These are phyloP conservation scores for Fusarium staphyleae DNA, from an alignment of 2,329 filamentous ascomycete species.

Conservation along the genomic window DNA sequence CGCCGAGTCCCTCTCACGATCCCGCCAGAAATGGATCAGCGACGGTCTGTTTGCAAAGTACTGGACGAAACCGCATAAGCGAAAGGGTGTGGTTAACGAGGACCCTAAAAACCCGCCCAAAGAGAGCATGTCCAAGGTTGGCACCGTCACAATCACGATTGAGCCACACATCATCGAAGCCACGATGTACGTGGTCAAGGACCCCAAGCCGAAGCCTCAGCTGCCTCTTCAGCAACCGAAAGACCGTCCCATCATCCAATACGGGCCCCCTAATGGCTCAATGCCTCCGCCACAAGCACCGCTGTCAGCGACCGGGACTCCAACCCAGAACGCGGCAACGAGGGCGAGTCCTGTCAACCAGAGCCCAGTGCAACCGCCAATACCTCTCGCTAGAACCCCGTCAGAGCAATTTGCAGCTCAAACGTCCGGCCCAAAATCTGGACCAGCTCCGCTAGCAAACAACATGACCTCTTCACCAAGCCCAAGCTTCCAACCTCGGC, in stretches of 20 bases:
- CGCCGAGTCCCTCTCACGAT: conserved; percentile 74
- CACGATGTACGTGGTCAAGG: conserved; percentile 75
- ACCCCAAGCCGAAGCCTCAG: conserved; percentile 58
- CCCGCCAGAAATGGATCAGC: conserved; percentile 74
- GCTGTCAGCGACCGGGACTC: conserved; percentile 38
- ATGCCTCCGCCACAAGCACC: conserved; percentile 62
- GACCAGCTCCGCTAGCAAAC: conserved; percentile 24
- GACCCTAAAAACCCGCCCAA: conserved; percentile 72
- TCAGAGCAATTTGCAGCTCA: conserved; percentile 20
- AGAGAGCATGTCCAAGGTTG: conserved; percentile 75
- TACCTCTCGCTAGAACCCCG: conserved; percentile 23
- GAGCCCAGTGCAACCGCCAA: conserved; percentile 27
- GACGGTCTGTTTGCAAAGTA: conserved; percentile 79
- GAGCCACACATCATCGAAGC: conserved; percentile 84
- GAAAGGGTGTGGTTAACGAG: conserved; percentile 69
- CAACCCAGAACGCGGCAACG: conserved; percentile 29
- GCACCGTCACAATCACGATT: conserved; percentile 75
- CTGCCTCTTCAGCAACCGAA: conserved; percentile 44
- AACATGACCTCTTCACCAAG: conserved; percentile 26
- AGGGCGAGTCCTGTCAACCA: conserved; percentile 28
- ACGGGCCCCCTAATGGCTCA: conserved; percentile 67
- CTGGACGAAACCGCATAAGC: conserved; percentile 76
- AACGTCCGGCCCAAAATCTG: conserved; percentile 22
- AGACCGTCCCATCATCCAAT: conserved; percentile 66
- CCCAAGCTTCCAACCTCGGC: conserved; percentile 30